Conservation (phyloP, 805 yeast species). For the Suhomyces canberraensis region DNA sequence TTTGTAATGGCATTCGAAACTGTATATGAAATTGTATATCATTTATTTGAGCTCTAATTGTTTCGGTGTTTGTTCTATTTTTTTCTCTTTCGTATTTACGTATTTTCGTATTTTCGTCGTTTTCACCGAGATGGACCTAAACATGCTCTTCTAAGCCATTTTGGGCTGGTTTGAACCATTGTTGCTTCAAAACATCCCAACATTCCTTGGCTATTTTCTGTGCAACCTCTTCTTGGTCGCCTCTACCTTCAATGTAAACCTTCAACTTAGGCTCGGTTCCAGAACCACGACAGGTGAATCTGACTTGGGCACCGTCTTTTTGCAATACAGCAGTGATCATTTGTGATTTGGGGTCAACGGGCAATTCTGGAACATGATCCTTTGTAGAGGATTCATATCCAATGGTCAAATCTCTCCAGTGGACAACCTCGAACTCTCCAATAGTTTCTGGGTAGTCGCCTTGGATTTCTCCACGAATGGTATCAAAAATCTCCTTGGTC, state of each 20-base stretch:
- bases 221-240: constrained; percentile 42
- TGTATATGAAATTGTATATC: too few species aligned
- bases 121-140: too few species aligned
- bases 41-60: too few species aligned
- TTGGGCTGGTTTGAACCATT: constrained; percentile 69
- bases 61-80: too few species aligned
- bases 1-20: too few species aligned
- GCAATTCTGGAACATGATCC: constrained; percentile 59
- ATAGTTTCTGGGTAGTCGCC: constrained; percentile 44
- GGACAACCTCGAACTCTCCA: constrained; percentile 55
- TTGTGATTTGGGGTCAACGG: constrained; percentile 69
- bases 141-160: constrained; percentile 37
- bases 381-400: constrained; percentile 75
- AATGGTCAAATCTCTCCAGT: constrained; percentile 80
- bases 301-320: constrained; percentile 31
- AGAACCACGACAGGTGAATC: constrained; percentile 88
- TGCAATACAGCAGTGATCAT: constrained; percentile 73
- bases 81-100: too few species aligned
- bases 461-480: constrained; percentile 37
- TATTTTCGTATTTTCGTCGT: too few species aligned
- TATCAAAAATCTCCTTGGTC: constrained; percentile 53
- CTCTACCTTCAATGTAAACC: constrained; percentile 80
- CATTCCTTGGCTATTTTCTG: constrained; percentile 51
- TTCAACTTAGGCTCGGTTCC: constrained; percentile 97
- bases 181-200: constrained; percentile 56